These are phyloP conservation scores for Brassica balearica DNA, from an alignment of 441 rosid genomes.

Conservation along the genomic window DNA sequence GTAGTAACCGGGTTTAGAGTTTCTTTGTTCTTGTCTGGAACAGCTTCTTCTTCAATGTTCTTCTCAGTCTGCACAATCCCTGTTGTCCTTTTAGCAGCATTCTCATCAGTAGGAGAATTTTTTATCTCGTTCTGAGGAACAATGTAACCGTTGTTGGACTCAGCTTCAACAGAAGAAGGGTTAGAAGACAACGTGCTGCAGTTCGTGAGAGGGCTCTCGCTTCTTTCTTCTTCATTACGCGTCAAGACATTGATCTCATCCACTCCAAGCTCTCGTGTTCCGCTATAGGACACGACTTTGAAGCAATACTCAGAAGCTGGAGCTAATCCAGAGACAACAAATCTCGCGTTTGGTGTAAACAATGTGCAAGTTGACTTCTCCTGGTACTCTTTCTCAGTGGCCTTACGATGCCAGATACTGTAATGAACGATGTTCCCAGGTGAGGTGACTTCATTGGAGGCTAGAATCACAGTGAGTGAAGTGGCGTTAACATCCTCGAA, in stretches of 20 bases:
- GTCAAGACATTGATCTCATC: slow-evolving; percentile 69
- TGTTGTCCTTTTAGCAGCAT: not conserved
- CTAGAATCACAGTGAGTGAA: slow-evolving; percentile 69
- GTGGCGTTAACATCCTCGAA: slow-evolving; percentile 78
- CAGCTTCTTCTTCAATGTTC: slow-evolving; percentile 45
- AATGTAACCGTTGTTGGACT: slow-evolving; percentile 57
- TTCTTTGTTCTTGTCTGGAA: slow-evolving; percentile 27
- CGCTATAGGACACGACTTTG: slow-evolving; percentile 63
- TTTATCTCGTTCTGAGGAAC: not conserved
- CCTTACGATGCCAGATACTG: slow-evolving; percentile 82
- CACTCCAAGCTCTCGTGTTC: slow-evolving; percentile 54
- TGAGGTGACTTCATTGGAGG: slow-evolving; percentile 46
- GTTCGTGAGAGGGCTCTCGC: slow-evolving; percentile 90
- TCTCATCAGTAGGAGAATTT: not conserved
- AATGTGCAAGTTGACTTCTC: slow-evolving; percentile 73
- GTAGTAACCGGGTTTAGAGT: slow-evolving; percentile 40
- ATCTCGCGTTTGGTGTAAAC: slow-evolving; percentile 62
- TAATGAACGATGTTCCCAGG: slow-evolving; percentile 47
- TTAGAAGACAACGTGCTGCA: slow-evolving; percentile 94
- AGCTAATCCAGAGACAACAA: slow-evolving; percentile 67
- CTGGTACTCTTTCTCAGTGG: slow-evolving; percentile 58
- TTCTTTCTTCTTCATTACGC: slow-evolving; percentile 55
- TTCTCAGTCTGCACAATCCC: not conserved
- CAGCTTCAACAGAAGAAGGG: slow-evolving; percentile 95
- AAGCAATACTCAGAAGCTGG: slow-evolving; percentile 75